Evolutionary conservation across 768 basidiomycete species (phyloP).

Genomic region (Naematelia aurantialba): DNA sequence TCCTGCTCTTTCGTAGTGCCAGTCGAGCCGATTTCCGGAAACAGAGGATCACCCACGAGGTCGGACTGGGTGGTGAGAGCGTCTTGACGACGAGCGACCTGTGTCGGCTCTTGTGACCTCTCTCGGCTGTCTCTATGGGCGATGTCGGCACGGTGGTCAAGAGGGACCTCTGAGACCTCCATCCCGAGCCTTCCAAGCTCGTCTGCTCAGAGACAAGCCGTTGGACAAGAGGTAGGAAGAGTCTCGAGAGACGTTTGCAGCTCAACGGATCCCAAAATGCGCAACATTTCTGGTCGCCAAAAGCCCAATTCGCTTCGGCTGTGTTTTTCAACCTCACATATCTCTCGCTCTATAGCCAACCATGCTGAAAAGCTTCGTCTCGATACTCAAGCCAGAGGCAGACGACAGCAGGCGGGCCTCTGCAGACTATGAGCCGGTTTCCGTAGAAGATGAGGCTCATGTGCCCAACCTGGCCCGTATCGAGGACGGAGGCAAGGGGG

Average conservation of each 20-base stretch:
- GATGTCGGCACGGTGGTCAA: not conserved
- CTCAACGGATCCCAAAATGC: too few relatives aligned
- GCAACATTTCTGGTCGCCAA: not conserved
- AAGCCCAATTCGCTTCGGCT: not conserved
- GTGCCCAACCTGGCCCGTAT: not conserved
- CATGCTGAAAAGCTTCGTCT: not conserved
- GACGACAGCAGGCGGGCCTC: not conserved
- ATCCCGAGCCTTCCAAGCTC: not conserved
- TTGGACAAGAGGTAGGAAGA: too few relatives aligned
- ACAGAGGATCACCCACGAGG: too few relatives aligned
- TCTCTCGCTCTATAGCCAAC: not conserved
- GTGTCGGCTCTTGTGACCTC: too few relatives aligned
- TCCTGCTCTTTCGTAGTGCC: too few relatives aligned
- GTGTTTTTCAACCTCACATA: not conserved
- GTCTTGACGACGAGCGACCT: too few relatives aligned
- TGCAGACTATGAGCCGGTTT: constrained; percentile 2
- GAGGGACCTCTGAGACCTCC: not conserved
- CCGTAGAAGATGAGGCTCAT: constrained; percentile 18
- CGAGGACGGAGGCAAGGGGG: constrained; percentile 18
- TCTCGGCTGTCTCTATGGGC: too few relatives aligned
- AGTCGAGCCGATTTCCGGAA: too few relatives aligned
- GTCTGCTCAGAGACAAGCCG: not conserved
- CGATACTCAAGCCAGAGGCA: not conserved
- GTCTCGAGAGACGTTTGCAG: too few relatives aligned
- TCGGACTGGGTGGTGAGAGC: too few relatives aligned